phyloP scores from a whole-genome alignment of 2,329 filamentous ascomycete species.

The Colletotrichum musae region DNA sequence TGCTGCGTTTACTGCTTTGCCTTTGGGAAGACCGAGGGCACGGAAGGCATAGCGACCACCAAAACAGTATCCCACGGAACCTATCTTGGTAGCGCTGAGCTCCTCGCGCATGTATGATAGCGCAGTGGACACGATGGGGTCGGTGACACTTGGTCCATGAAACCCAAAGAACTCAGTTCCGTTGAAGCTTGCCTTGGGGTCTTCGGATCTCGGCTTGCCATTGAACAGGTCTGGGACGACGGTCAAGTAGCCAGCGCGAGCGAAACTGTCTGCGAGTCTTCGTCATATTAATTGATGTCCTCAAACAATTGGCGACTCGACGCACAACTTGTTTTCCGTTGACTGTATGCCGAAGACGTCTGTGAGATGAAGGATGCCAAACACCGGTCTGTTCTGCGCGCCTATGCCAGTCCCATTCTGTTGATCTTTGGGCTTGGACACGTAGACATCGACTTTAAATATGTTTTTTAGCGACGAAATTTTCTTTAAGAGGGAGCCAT shows the following conservation, averaged over 20 bases:
- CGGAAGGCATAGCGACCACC: constrained; percentile 73
- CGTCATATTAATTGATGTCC: neutral
- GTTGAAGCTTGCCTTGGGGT: constrained; percentile 52
- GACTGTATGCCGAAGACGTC: constrained; percentile 56
- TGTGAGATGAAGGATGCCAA: constrained; percentile 44
- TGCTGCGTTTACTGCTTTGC: constrained; percentile 67
- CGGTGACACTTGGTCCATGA: constrained; percentile 57
- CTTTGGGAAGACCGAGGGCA: constrained; percentile 58
- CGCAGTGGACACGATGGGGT: constrained; percentile 60
- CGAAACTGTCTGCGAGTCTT: constrained; percentile 75
- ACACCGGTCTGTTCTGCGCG: neutral
- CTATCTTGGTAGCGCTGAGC: constrained; percentile 66
- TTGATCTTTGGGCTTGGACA: constrained; percentile 21
- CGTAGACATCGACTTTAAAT: constrained; percentile 24
- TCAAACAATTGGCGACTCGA: neutral
- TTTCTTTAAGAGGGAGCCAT: neutral
- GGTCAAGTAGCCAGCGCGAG: constrained; percentile 75
- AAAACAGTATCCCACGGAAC: constrained; percentile 75
- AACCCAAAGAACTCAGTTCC: constrained; percentile 55
- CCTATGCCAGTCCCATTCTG: neutral
- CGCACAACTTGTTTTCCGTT: constrained; percentile 37
- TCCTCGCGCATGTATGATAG: constrained; percentile 61
- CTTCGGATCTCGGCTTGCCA: constrained; percentile 65
- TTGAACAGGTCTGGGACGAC: constrained; percentile 77
- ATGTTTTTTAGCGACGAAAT: neutral